Evolutionary conservation across 768 basidiomycete genomes (phyloP).

Genomic region (Hericium alpestre): DNA sequence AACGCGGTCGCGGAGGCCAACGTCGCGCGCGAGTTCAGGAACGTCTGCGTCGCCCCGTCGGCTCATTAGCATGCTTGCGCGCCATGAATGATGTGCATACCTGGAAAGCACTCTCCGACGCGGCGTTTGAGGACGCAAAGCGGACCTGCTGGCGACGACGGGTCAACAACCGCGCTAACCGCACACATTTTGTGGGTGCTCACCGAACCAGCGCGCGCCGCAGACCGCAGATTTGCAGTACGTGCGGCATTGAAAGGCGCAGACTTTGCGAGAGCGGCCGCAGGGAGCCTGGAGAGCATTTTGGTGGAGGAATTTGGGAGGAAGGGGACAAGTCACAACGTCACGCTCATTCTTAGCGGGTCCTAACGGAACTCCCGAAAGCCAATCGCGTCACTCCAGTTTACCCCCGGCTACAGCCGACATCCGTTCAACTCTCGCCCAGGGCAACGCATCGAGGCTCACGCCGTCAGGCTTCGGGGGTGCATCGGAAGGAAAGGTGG

Average conservation of each 20-base stretch:
- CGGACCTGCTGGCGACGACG: conserved; percentile 42
- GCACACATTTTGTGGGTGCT: conserved; percentile 12
- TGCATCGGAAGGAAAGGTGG: no score
- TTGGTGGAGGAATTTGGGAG: conserved; percentile 35
- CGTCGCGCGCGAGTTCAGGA: conserved; percentile 61
- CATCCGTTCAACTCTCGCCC: no score
- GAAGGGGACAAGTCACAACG: conserved; percentile 24
- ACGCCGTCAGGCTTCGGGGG: no score
- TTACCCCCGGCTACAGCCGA: not conserved
- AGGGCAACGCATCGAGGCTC: no score
- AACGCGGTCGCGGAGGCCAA: conserved; percentile 66
- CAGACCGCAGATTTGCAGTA: conserved; percentile 29
- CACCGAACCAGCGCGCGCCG: conserved; percentile 42
- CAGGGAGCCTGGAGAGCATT: conserved; percentile 80
- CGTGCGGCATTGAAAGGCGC: conserved; percentile 36
- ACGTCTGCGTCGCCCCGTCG: conserved; percentile 31
- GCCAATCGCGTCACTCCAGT: not conserved
- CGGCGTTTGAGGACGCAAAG: conserved; percentile 56
- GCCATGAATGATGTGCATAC: conserved; percentile 29
- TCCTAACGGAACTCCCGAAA: not conserved
- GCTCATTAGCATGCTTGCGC: not conserved
- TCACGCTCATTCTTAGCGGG: conserved; percentile 30
- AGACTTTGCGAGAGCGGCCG: conserved; percentile 56
- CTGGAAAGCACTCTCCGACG: conserved; percentile 49
- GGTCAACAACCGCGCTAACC: conserved; percentile 12